Base-by-base conservation (phyloP, 2,329 filamentous ascomycete species). In the Colletotrichum tabaci region DNA sequence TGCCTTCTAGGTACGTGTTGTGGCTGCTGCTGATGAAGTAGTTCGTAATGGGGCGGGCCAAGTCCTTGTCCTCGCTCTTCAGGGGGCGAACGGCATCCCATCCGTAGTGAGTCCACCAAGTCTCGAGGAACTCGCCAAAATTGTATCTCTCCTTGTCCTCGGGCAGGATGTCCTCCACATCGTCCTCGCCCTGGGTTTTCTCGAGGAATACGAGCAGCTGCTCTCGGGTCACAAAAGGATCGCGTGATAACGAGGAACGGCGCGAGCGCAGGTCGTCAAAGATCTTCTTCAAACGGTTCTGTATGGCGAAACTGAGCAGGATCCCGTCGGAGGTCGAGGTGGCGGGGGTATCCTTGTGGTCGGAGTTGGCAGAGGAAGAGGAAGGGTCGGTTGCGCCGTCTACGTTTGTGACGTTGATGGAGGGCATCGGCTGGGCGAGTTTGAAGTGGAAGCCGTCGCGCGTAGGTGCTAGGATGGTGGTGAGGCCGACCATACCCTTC, bases 1-100 rank as follows among this genome's bases (percentile, higher is more conserved):
- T 95, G 2, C 95, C 95, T 2, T 92, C 91, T 52, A 98, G 85
- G 80, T 98, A 98, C 0, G 95, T 98, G 80, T 98, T 98, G 84
- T 98, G 95, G 78, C 94, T 98, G 75, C 94, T 97, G 73, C 92
- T 97, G 80, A 98, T 95, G 81, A 94, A 98, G 84, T 98, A 98
- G 79, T 97, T 94, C 57, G 92, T 94, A 69, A 97, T 87, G 4
- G 94, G 93, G 63, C 88, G 89, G 0, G 87, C 88, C 42, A 90
- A 79, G 77, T 95, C 92, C 69, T 89, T 85, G 73, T 82, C 77
- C 40, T 83, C 76, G 26, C 81, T 68, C 9, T 82, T 80, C 26
- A 82, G 79, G n/a, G 85, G 84, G 74, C 77, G 81, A 23, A 82
- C 75, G 4, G 87, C 87, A 42, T 85, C 79, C 77, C 84, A 83